Percentiles rank a stretch among this genome's conserved stretches.
Conservation (phyloP, 2,329 filamentous ascomycete genomes). For the Beauveria scarabaeidicola region DNA sequence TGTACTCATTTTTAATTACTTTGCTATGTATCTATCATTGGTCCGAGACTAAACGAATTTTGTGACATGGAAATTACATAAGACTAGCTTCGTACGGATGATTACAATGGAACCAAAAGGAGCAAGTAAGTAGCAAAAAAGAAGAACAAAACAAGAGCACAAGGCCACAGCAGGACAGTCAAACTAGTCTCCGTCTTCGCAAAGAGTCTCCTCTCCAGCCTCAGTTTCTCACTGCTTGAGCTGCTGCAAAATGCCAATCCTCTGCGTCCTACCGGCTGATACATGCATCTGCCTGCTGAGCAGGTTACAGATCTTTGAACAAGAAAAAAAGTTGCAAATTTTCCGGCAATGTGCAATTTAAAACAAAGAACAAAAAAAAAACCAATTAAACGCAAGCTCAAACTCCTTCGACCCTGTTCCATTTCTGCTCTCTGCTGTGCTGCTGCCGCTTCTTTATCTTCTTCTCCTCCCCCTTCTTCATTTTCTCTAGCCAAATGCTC, state of each 20-base stretch:
- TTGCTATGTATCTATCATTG: not conserved
- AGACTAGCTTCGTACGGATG: constrained; percentile 5
- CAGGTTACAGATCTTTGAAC: not conserved
- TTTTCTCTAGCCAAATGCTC: not conserved
- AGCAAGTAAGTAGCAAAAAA: not conserved
- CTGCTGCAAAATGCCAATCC: not conserved
- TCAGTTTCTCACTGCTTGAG: not conserved
- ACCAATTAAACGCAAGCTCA: not conserved
- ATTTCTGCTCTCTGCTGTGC: not conserved
- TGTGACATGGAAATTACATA: not conserved
- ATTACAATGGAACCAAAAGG: not conserved
- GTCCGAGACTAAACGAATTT: not conserved
- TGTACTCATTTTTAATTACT: not conserved
- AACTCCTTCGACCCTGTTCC: not conserved
- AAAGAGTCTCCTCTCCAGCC: not conserved
- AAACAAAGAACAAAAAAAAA: not conserved
- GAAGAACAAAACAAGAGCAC: not conserved
- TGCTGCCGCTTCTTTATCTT: not conserved
- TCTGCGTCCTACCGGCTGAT: not conserved
- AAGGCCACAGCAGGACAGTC: not conserved
- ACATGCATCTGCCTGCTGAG: not conserved
- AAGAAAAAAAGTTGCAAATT: not conserved
- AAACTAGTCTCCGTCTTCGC: not conserved
- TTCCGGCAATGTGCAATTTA: constrained; percentile 2
- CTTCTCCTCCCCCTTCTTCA: not conserved